These are phyloP conservation scores for Tylopilus balloui DNA, from an alignment of 768 basidiomycete species.

Conservation along the genomic window DNA sequence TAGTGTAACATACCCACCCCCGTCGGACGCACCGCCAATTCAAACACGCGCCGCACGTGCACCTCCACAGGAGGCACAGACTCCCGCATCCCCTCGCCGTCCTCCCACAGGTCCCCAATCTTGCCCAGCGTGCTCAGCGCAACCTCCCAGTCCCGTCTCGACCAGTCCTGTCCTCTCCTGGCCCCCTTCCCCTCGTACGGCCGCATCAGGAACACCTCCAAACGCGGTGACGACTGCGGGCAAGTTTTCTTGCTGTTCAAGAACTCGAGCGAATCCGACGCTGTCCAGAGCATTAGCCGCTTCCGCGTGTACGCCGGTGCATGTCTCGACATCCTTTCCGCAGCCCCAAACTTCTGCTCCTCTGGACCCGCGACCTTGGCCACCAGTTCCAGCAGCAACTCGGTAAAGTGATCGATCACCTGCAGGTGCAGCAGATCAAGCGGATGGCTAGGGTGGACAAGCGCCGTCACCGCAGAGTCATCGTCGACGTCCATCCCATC, in stretches of 20 bases:
- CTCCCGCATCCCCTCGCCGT: conserved; percentile 48
- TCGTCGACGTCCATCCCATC: conserved; percentile 65
- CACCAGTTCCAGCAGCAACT: conserved; percentile 55
- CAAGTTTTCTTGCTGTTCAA: conserved; percentile 40
- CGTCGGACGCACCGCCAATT: conserved; percentile 40
- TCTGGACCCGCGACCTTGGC: conserved; percentile 49
- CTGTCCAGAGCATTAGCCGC: conserved; percentile 47
- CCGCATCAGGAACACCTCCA: conserved; percentile 49
- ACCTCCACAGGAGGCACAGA: conserved; percentile 46
- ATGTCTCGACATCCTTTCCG: conserved; percentile 43
- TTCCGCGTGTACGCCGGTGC: conserved; percentile 50
- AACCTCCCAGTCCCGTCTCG: conserved; percentile 60
- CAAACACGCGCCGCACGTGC: conserved; percentile 48
- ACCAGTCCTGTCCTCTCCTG: conserved; percentile 73
- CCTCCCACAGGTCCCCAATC: conserved; percentile 51
- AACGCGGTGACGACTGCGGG: conserved; percentile 38
- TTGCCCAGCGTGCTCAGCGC: conserved; percentile 42
- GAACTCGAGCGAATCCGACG: conserved; percentile 55
- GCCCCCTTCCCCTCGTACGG: conserved; percentile 48
- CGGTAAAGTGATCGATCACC: conserved; percentile 64
- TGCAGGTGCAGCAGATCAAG: conserved; percentile 65
- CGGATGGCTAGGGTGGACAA: conserved; percentile 48
- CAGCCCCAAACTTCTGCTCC: conserved; percentile 35
- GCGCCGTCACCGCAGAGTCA: conserved; percentile 33
- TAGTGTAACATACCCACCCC: conserved; percentile 22